Evolutionary conservation across 2,329 filamentous ascomycete genomes (phyloP).

Genomic region (Claviceps humidiphila): DNA sequence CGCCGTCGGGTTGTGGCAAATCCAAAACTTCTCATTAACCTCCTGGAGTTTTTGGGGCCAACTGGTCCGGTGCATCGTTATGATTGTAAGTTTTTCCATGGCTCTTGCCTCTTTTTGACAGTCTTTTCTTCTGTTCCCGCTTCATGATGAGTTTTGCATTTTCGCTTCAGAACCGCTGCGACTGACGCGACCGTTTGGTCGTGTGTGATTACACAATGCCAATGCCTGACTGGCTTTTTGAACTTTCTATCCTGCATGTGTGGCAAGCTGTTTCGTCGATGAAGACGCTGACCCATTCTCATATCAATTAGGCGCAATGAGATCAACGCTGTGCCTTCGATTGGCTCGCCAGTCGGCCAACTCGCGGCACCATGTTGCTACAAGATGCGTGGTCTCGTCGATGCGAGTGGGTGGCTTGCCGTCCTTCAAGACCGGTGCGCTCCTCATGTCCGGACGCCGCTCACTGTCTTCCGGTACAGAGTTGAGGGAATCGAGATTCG

Average conservation of each 20-base stretch:
- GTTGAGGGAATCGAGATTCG: conserved; percentile 7
- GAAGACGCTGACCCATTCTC: conserved; percentile 4
- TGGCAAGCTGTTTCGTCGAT: background rate
- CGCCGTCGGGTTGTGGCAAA: background rate
- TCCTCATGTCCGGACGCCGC: conserved; percentile 3
- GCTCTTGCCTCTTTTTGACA: background rate
- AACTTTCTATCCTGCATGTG: conserved; percentile 1
- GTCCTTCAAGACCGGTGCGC: background rate
- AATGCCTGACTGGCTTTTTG: conserved; percentile 19
- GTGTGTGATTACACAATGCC: conserved; percentile 30
- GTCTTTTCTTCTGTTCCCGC: conserved; percentile 1
- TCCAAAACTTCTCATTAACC: background rate
- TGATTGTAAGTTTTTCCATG: conserved; percentile 24
- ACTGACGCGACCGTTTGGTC: conserved; percentile 30
- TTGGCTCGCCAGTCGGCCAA: conserved; percentile 18
- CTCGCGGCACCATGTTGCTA: conserved; percentile 2
- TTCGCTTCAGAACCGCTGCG: conserved; percentile 38
- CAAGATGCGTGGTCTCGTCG: background rate
- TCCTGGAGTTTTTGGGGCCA: background rate
- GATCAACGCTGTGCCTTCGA: conserved; percentile 22
- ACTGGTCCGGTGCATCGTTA: conserved; percentile 13
- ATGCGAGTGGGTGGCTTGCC: conserved; percentile 1
- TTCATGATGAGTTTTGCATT: conserved; percentile 30
- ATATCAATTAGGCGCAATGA: conserved; percentile 21
- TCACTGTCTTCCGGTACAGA: conserved; percentile 10